Base-by-base conservation (phyloP, 352 stramenopile species). In the Phytophthora syringae region DNA sequence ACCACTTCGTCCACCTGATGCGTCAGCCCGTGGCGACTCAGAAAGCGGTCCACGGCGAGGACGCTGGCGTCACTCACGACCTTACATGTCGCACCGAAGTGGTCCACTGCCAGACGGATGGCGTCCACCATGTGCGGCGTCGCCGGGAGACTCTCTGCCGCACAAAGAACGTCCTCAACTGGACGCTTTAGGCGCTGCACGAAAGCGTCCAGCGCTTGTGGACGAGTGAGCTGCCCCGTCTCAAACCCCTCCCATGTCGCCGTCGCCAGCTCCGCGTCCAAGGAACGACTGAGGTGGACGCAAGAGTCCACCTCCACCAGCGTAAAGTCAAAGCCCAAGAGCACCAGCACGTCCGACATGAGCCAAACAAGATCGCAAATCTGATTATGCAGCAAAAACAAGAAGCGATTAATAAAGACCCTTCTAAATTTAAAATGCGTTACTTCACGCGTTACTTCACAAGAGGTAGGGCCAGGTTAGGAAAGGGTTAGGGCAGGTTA, bases 1-100 rank as follows among this genome's bases (percentile, higher is more conserved):
- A 74, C 55, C 47, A 88, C 64, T 10, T 83, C 47, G 27, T 42
- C 57, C 43, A 89, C 64, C 25, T 64, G 68, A 39, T 60, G 27
- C 6, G 13, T 18, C 21, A 91, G 37, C 16, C 49, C 52, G 13
- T 80, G 57, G 42, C 39, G 57, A 7, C 70, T 54, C 6, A 89
- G 63, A 39, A 89, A 73, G 36, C 68, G 79, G 20, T 72, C 39
- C 49, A 92, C 83, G 60, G 67, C 77, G 20, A 88, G 60, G 27
- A 74, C 80, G 40, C 74, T 76, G 39, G 70, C 68, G 55, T 92
- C 81, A 20, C 77, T 87, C 47, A 89, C 57, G 57, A 92, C 74
- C 18, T 69, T 67, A 20, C 81, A 59, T 1, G 59, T 59, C 2
- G 71, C 76, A 15, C 67, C 69, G 22, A 78, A 72, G 11, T 59